Base-by-base conservation (phyloP, 805 yeast genomes). In the Starmerella scarabaei region DNA sequence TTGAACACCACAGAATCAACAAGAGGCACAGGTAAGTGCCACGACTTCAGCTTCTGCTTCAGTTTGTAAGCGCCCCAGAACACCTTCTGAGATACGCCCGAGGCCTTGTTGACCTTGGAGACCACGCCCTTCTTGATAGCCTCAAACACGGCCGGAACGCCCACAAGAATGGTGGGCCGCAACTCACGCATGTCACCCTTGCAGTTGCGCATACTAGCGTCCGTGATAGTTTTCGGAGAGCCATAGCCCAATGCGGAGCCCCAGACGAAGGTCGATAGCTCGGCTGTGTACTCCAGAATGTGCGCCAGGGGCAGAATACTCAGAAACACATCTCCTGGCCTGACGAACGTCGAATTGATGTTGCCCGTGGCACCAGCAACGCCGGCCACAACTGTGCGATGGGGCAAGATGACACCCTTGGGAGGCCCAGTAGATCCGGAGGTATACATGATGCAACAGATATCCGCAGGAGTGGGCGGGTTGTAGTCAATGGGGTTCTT, bases 81-180 rank as follows among this genome's bases (percentile, higher is more conserved):
- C 33, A 88, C 55, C 59, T 73, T 80, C 63, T 84, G 94, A 24
- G 72, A 69, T 19, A 77, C 52, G 14, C 73, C 53, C 15, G 94
- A 80, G 53, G 69, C 68, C 53, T 74, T 71, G 50, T 68, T 66
- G 50, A 91, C 72, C 64, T 86, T 85, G 40, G 72, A 72, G 43
- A 83, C 45, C 44, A 91, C 80, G 43, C 98, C 98, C 68, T 91
- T 91, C 62, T 86, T 80, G 45, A 91, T 83, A 29, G 80, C 71
- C 67, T 91, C 98, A 94, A 95, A 91, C 38, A 91, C 96, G 4
- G 97, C 94, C 15, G 96, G 96, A 42, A 91, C 98, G 62, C 95
- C 98, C 49, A 85, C 95, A 94, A 91, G 81, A 52, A 86, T 63
- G 4, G 95, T 81, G 43, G 98, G 98, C 60, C 75, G 70, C 63